Percentiles rank a stretch among this genome's conserved stretches.
phyloP scores from a whole-genome alignment of 2,329 filamentous ascomycete species.

The Beauveria sp. region DNA sequence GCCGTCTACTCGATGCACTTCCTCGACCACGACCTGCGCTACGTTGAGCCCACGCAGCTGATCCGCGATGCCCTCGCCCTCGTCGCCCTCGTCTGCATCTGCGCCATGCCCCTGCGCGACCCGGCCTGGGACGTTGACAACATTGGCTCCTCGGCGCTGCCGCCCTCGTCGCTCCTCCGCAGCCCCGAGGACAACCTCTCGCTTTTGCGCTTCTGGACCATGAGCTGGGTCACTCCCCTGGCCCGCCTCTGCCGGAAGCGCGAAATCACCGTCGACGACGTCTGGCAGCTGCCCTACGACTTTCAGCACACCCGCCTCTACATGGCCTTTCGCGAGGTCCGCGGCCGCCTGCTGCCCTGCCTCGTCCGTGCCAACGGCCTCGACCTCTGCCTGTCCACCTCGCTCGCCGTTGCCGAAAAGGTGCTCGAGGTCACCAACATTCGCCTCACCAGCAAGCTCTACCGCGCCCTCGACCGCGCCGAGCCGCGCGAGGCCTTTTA shows the following conservation, averaged over 20 bases:
- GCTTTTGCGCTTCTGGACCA: constrained; percentile 76
- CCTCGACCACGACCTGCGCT: constrained; percentile 17
- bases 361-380: constrained; percentile 70
- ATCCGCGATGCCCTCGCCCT: constrained; percentile 18
- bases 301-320: constrained; percentile 76
- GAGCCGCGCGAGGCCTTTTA: constrained; percentile 24
- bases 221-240: constrained; percentile 74
- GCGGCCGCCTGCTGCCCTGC: constrained; percentile 63
- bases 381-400: constrained; percentile 63
- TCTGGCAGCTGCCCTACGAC: constrained; percentile 72
- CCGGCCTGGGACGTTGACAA: constrained; percentile 25
- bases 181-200: constrained; percentile 71
- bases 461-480: constrained; percentile 25
- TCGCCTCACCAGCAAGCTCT: constrained; percentile 29
- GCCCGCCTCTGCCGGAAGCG: constrained; percentile 56
- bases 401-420: constrained; percentile 50
- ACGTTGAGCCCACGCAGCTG: constrained; percentile 19
- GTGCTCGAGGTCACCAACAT: constrained; percentile 31
- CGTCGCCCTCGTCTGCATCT: constrained; percentile 24
- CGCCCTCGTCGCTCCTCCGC: constrained; percentile 40
- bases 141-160: constrained; percentile 22
- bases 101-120: constrained; percentile 30
- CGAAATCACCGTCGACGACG: constrained; percentile 68
- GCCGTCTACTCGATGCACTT: constrained; percentile 24
- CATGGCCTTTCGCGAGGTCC: constrained; percentile 62